A percentile compares a stretch with the other conserved stretches of the same genome.
Conservation (phyloP, 2,329 filamentous ascomycete genomes). For the Westerdykella aurantiaca region DNA sequence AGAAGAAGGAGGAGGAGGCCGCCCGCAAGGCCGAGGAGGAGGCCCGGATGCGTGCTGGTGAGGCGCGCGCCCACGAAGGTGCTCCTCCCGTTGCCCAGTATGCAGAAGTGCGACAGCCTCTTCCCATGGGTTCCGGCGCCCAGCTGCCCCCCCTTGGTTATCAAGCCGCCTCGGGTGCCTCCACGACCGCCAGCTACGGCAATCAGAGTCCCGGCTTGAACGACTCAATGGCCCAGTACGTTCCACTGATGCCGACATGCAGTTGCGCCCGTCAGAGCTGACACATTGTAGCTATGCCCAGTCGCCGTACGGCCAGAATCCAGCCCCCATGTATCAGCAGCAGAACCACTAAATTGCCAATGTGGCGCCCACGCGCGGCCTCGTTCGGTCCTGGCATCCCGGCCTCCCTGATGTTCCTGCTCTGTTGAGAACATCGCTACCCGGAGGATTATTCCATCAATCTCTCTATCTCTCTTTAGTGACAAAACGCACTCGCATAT, state of each 20-base stretch:
- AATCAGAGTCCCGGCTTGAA: constrained; percentile 42
- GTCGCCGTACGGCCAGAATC: constrained; percentile 45
- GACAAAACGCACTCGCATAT: not conserved
- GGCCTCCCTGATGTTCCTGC: too few species aligned
- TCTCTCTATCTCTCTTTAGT: not conserved
- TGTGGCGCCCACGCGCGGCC: too few species aligned
- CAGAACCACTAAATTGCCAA: constrained; percentile 28
- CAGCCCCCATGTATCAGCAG: constrained; percentile 45
- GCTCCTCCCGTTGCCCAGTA: constrained; percentile 47
- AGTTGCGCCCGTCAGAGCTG: too few species aligned
- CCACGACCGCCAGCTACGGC: constrained; percentile 40
- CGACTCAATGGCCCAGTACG: constrained; percentile 48
- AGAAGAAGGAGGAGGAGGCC: constrained; percentile 97
- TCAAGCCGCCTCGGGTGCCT: constrained; percentile 38
- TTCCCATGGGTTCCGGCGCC: constrained; percentile 15
- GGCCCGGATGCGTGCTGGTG: constrained; percentile 60
- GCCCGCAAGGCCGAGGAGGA: constrained; percentile 87
- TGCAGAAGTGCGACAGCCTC: constrained; percentile 37
- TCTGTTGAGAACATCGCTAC: constrained; percentile 9
- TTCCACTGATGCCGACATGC: constrained; percentile 1
- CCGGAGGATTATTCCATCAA: constrained; percentile 23
- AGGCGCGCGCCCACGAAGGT: constrained; percentile 49
- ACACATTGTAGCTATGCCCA: constrained; percentile 43
- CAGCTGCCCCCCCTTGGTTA: constrained; percentile 21
- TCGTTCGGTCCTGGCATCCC: too few species aligned